Conservation (phyloP, 371 early-diverging fungal species). For the Capillidium rhysosporum region DNA sequence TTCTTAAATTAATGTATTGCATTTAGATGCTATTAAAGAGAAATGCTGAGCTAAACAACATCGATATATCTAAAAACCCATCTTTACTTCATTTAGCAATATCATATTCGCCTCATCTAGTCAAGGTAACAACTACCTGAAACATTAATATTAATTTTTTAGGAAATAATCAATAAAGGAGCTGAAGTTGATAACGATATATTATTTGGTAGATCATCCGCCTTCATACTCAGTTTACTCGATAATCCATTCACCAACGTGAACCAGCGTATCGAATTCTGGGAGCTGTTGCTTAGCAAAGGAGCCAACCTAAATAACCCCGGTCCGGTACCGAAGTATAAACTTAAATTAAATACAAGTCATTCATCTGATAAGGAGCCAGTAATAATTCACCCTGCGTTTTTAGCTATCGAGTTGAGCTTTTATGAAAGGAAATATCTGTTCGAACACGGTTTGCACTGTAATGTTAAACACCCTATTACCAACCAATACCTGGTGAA, state of each 20-base stretch:
- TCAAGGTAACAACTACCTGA: background rate
- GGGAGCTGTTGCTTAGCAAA: conserved; percentile 12
- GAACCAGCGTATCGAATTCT: background rate
- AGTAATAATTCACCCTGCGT: conserved; percentile 14
- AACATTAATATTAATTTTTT: too few species aligned
- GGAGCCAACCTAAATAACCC: conserved; percentile 12
- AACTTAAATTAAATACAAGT: background rate
- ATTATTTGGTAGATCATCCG: conserved; percentile 11
- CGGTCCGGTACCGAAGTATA: background rate
- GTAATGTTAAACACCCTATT: background rate
- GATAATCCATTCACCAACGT: conserved; percentile 10
- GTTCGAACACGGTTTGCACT: background rate
- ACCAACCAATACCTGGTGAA: background rate
- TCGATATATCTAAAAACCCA: background rate
- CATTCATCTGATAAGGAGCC: background rate
- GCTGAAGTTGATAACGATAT: conserved; percentile 11
- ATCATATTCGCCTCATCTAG: background rate
- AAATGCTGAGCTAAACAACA: background rate
- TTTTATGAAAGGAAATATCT: background rate
- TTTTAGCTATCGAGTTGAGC: conserved; percentile 8
- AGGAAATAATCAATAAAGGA: background rate
- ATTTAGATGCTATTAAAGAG: background rate
- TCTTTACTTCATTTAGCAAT: background rate
- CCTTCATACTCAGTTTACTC: conserved; percentile 20
- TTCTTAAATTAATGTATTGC: background rate